Base-by-base conservation (phyloP, 2,329 filamentous ascomycete genomes). In the Phyllosticta citribraziliensis region DNA sequence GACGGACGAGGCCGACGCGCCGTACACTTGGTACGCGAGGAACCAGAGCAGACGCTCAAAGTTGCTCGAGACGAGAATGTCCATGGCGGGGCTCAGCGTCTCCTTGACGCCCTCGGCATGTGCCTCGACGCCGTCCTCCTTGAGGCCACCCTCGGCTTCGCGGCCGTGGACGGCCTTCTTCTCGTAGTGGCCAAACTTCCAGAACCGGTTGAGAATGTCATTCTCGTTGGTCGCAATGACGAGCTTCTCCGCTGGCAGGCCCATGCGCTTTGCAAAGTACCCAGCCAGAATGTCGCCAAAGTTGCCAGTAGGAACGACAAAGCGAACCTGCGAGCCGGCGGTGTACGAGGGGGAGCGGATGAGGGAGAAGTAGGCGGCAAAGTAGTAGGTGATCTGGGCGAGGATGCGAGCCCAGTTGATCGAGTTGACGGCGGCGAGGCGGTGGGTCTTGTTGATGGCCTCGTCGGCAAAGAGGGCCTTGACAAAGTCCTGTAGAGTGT, bases 331-430 rank as follows among this genome's bases (percentile, higher is more conserved):
- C 67, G 89, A 84, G 66, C 69, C 70, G 51, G 87, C 69, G 62
- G 84, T 82, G 73, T 88, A 88, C 17, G 77, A 74, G 0, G 82
- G 70, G 3, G 84, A 83, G 57, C 81, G 79, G 63, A 80, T 81
- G 35, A 99, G 85, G 14, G 86, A 79, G 76, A 97, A 96, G 81
- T 97, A 97, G 12, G 94, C 86, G 75, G 94, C 82, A 80, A 97
- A 96, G 81, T 96, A 99, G 82, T 96, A 97, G 63, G 90, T 91
- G 65, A 96, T 97, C 78, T 99, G 94, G 12, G 94, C 93, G 47
- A 99, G 83, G 67, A 99, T 97, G 67, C 94, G 84, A 1, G 92
- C 89, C 84, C 88, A 97, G 78, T 97, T 97, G 78, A 97, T 97
- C 54, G 89, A 94, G 80, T 97, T 97, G 67, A 97, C 91, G 52